These are phyloP conservation scores for Eucalyptus cloeziana DNA, from an alignment of 345 rosid species.

Conservation along the genomic window DNA sequence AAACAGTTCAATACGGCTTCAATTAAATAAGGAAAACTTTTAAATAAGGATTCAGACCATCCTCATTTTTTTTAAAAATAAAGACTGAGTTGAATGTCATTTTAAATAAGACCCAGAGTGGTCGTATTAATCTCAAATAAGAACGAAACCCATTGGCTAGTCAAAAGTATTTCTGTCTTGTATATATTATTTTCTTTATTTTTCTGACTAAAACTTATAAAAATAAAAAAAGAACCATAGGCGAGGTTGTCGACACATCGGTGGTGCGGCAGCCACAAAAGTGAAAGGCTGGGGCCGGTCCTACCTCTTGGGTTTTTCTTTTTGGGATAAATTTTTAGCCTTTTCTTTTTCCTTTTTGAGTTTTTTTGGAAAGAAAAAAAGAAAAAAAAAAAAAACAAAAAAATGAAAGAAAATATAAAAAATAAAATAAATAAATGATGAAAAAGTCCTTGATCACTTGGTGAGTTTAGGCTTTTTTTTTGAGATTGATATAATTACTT, in stretches of 20 bases:
- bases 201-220: background rate
- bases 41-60: too few relatives aligned
- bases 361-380: too few relatives aligned
- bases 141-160: background rate
- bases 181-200: too few relatives aligned
- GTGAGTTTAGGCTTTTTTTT: too few relatives aligned
- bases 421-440: background rate
- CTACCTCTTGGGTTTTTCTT: background rate
- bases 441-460: too few relatives aligned
- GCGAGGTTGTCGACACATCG: background rate
- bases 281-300: background rate
- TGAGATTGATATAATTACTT: fast-evolving
- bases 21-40: background rate
- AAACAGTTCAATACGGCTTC: background rate
- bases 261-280: fast-evolving
- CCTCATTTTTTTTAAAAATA: background rate
- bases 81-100: background rate
- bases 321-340: too few relatives aligned
- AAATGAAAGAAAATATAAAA: too few relatives aligned
- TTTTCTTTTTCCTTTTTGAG: too few relatives aligned
- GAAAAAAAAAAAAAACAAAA: too few relatives aligned
- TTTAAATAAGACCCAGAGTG: background rate
- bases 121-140: background rate
- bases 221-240: too few relatives aligned
- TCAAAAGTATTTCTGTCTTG: background rate